A percentile compares a stretch with the other conserved stretches of the same genome.
phyloP scores from a whole-genome alignment of 257 asterid species.

The Solanum bulbocastanum region DNA sequence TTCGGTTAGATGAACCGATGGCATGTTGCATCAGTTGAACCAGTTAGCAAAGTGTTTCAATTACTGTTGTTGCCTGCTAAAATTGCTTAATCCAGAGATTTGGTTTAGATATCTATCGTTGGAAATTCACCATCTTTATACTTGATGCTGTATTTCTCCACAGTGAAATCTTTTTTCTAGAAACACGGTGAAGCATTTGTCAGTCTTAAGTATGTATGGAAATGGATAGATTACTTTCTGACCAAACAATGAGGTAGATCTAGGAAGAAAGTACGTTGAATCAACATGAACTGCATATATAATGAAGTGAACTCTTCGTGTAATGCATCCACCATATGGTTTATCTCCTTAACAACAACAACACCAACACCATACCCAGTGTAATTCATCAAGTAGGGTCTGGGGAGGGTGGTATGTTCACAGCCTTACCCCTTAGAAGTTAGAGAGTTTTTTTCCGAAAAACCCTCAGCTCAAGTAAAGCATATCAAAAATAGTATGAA shows the following conservation, averaged over 20 bases:
- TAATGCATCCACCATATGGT: neutral
- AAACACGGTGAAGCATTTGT: neutral
- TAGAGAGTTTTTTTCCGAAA: neutral
- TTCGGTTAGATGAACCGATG: neutral
- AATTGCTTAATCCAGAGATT: neutral
- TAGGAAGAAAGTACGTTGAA: neutral
- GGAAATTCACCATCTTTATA: neutral
- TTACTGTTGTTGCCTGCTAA: neutral
- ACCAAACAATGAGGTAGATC: neutral
- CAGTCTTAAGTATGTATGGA: neutral
- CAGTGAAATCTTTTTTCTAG: neutral
- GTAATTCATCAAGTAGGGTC: neutral
- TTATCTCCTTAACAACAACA: neutral
- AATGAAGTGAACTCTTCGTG: neutral
- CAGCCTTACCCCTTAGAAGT: neutral
- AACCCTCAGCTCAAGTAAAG: neutral
- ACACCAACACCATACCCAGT: neutral
- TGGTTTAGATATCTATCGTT: neutral
- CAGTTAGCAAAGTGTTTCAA: neutral
- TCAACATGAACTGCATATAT: neutral
- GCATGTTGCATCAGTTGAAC: neutral
- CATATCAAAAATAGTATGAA: neutral
- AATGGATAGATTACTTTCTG: neutral
- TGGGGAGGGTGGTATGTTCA: neutral
- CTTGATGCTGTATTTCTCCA: neutral